Percentiles rank a stretch among this genome's conserved stretches.
Conservation (phyloP, 768 basidiomycete genomes). For the Tephrocybe sp. region DNA sequence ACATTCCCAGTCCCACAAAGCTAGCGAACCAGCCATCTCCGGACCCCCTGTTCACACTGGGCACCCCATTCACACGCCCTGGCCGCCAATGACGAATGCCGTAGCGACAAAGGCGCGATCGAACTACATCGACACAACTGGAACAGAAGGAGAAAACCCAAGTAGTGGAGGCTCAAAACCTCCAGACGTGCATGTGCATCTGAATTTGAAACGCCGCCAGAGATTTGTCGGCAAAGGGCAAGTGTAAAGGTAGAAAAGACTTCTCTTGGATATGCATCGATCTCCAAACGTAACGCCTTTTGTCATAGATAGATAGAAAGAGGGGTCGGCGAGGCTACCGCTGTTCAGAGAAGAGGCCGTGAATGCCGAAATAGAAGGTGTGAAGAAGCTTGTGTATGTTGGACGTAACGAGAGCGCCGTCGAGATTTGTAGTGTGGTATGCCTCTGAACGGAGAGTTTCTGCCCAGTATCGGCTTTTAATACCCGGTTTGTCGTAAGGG, state of each 20-base stretch:
- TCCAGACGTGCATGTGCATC: neutral
- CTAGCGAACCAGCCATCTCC: neutral
- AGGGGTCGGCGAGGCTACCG: slow-evolving; percentile 2
- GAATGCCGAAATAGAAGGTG: slow-evolving; percentile 9
- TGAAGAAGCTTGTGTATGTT: neutral
- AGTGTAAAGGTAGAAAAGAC: neutral
- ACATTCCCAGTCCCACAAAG: neutral
- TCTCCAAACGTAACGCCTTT: slow-evolving; percentile 4
- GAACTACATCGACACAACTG: neutral
- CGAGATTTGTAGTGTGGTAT: slow-evolving; percentile 3
- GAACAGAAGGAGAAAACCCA: neutral
- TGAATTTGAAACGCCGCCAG: neutral
- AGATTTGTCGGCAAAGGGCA: neutral
- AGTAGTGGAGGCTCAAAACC: neutral
- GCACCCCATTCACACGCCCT: neutral
- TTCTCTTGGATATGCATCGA: neutral
- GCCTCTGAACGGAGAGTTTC: neutral
- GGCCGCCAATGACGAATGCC: neutral
- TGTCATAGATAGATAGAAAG: slow-evolving; percentile 2
- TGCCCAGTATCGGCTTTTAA: neutral
- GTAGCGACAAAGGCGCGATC: neutral
- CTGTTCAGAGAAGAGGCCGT: slow-evolving; percentile 16
- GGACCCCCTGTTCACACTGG: neutral
- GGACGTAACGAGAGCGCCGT: slow-evolving; percentile 11
- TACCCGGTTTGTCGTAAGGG: neutral